phyloP scores from a whole-genome alignment of 2,329 filamentous ascomycete species.

The Ceratocystis ficicola region DNA sequence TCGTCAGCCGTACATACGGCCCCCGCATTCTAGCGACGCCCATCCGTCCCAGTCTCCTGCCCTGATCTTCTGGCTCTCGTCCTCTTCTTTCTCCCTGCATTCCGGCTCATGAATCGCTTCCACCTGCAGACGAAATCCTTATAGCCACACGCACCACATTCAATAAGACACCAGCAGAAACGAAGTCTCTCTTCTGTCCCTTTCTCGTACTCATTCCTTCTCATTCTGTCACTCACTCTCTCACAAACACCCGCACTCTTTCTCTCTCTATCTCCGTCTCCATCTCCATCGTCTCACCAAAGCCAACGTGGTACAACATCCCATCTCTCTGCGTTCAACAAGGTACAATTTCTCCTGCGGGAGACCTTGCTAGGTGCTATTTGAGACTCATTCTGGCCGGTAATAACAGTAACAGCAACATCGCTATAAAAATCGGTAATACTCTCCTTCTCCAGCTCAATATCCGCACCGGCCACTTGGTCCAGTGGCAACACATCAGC shows the following conservation, averaged over 20 bases:
- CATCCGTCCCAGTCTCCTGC: background rate
- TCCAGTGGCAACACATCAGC: background rate
- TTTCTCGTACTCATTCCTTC: background rate
- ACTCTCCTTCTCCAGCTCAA: background rate
- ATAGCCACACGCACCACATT: background rate
- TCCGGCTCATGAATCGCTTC: conserved; percentile 8
- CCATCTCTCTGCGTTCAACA: conserved; percentile 3
- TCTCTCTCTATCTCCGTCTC: background rate
- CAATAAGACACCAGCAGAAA: background rate
- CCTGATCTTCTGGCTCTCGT: background rate
- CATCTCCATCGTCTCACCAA: background rate
- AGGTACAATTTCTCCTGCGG: conserved; percentile 6
- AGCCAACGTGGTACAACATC: background rate
- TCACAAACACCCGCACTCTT: background rate
- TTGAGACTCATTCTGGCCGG: background rate
- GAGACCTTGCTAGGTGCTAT: conserved; percentile 3
- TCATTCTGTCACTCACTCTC: background rate
- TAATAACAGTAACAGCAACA: background rate
- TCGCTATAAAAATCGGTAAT: background rate
- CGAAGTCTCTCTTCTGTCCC: background rate
- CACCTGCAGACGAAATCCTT: background rate
- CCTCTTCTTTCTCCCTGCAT: background rate
- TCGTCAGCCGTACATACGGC: background rate
- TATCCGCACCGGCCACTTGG: background rate
- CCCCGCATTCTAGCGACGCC: background rate